Percentiles rank a stretch among this genome's conserved stretches.
phyloP scores from a whole-genome alignment of 768 basidiomycete species.

The Pholiota microspora region DNA sequence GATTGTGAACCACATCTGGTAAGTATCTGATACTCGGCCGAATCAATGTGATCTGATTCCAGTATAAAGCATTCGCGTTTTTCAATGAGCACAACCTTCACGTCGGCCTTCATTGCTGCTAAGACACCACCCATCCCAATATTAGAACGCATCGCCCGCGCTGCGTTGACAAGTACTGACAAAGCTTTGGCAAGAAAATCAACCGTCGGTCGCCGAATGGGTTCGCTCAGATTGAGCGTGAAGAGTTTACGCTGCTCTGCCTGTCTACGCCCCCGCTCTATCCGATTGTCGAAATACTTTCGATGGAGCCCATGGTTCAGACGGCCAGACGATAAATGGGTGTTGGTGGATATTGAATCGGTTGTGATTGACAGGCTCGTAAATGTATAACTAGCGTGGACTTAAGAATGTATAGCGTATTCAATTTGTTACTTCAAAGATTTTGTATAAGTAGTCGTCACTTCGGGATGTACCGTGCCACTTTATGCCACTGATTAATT shows the following conservation, averaged over 20 bases:
- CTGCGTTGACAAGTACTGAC: background rate
- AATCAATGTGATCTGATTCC: background rate
- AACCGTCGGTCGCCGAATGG: background rate
- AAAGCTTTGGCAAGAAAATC: background rate
- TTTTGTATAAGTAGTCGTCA: no score
- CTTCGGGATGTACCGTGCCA: no score
- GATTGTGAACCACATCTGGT: slow-evolving; percentile 12
- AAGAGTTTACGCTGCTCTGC: background rate
- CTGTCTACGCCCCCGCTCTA: background rate
- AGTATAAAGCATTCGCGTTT: slow-evolving; percentile 6
- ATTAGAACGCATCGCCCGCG: background rate
- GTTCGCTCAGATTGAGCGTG: background rate
- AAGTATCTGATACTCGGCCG: background rate
- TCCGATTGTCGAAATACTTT: slow-evolving; percentile 2
- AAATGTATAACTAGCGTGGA: slow-evolving; percentile 6
- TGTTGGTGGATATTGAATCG: slow-evolving; percentile 11
- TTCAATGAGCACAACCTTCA: slow-evolving; percentile 7
- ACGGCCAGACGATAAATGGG: slow-evolving; percentile 10
- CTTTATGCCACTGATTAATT: no score
- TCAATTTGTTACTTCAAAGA: no score
- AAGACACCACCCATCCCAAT: background rate
- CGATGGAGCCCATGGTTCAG: slow-evolving; percentile 6
- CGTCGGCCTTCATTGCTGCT: slow-evolving; percentile 8
- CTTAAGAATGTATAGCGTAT: no score
- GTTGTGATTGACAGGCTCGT: slow-evolving; percentile 11